These are phyloP conservation scores for Priceomyces fermenticarens DNA, from an alignment of 805 yeast species.

Conservation along the genomic window DNA sequence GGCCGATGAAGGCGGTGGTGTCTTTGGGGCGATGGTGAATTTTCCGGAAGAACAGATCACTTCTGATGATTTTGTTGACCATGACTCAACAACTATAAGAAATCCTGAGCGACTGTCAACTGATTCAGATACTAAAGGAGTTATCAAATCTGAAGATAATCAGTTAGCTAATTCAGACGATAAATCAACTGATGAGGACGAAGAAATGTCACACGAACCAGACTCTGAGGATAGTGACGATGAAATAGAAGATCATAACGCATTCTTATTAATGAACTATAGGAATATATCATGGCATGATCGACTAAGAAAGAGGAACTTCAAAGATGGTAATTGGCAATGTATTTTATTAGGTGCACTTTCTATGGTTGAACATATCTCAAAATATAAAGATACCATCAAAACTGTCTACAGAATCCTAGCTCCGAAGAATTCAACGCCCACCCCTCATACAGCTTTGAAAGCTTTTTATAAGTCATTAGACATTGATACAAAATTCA, in stretches of 20 bases:
- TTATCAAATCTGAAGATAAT: slow-evolving; percentile 18
- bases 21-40: slow-evolving; percentile 30
- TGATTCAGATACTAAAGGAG: slow-evolving; percentile 16
- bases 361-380: slow-evolving; percentile 54
- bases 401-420: slow-evolving; percentile 47
- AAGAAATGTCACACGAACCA: slow-evolving; percentile 11
- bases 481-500: slow-evolving; percentile 51
- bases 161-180: slow-evolving; percentile 17
- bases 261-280: slow-evolving; percentile 49
- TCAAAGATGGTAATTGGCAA: slow-evolving; percentile 85
- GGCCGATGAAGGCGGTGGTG: slow-evolving; percentile 12
- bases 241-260: slow-evolving; percentile 34
- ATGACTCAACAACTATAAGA: slow-evolving; percentile 17
- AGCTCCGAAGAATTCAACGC: slow-evolving; percentile 55
- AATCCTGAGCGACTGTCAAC: slow-evolving; percentile 11
- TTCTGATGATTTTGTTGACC: slow-evolving; percentile 10
- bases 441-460: slow-evolving; percentile 48
- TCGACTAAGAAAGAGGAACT: slow-evolving; percentile 67
- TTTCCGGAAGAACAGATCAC: slow-evolving; percentile 25
- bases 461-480: slow-evolving; percentile 55
- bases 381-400: slow-evolving; percentile 50
- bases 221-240: slow-evolving; percentile 18
- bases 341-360: slow-evolving; percentile 71
- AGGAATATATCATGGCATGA: slow-evolving; percentile 74
- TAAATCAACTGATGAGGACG: slow-evolving; percentile 13